These are phyloP conservation scores for Colletotrichum tofieldiae DNA, from an alignment of 2,329 filamentous ascomycete genomes.

Conservation along the genomic window DNA sequence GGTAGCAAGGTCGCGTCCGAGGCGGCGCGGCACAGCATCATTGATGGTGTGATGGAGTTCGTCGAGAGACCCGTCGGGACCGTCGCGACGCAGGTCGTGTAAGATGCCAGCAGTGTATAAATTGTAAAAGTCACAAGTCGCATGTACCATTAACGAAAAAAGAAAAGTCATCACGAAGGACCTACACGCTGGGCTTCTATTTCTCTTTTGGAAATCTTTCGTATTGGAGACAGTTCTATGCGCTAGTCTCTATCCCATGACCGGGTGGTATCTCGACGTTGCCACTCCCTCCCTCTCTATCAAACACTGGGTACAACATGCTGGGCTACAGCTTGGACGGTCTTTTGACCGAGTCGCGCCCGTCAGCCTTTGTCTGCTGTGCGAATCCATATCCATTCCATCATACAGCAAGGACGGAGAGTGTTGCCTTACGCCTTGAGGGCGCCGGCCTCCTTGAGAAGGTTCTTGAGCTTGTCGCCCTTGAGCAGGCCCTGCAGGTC, in stretches of 20 bases:
- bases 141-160: constrained; percentile 45
- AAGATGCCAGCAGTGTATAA: not conserved
- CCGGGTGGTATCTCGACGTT: constrained; percentile 23
- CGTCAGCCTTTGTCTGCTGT: constrained; percentile 22
- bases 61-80: constrained; percentile 91
- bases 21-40: constrained; percentile 83
- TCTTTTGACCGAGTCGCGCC: constrained; percentile 7
- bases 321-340: constrained; percentile 27
- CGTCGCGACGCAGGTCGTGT: constrained; percentile 83
- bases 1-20: constrained; percentile 92
- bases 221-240: not conserved
- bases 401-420: not conserved
- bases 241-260: constrained; percentile 3
- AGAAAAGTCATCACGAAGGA: not conserved
- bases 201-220: not conserved
- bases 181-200: no score
- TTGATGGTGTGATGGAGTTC: constrained; percentile 90
- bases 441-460: constrained; percentile 62
- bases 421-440: constrained; percentile 56
- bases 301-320: constrained; percentile 4
- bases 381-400: not conserved
- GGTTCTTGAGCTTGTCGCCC: constrained; percentile 56
- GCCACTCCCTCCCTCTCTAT: not conserved
- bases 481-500: constrained; percentile 78
- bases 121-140: constrained; percentile 19